phyloP scores from a whole-genome alignment of 2,329 filamentous ascomycete species.

The Fulvia fulva region DNA sequence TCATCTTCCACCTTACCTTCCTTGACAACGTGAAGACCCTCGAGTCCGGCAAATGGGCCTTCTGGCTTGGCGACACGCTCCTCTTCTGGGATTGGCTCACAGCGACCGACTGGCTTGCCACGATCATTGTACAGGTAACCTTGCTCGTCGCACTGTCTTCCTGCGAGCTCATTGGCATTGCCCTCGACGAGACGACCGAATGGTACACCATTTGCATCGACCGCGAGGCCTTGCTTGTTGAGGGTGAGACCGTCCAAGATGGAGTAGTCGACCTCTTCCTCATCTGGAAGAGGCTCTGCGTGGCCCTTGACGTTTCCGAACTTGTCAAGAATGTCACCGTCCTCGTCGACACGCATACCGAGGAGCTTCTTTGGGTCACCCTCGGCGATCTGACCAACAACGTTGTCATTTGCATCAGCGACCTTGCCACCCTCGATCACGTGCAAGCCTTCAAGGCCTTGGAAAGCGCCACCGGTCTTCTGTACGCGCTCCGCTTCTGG shows the following conservation, averaged over 20 bases:
- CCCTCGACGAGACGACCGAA: slow-evolving; percentile 55
- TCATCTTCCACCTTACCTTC: slow-evolving; percentile 71
- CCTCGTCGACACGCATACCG: slow-evolving; percentile 57
- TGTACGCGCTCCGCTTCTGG: slow-evolving; percentile 54
- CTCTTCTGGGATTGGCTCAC: slow-evolving; percentile 55
- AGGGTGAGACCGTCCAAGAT: slow-evolving; percentile 51
- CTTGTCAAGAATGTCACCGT: slow-evolving; percentile 60
- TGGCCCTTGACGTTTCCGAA: slow-evolving; percentile 59
- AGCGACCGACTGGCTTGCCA: slow-evolving; percentile 54
- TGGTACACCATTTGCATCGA: slow-evolving; percentile 50
- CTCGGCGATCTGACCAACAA: slow-evolving; percentile 54
- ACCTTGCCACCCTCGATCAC: slow-evolving; percentile 67
- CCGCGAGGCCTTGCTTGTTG: slow-evolving; percentile 58
- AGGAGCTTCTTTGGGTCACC: slow-evolving; percentile 58
- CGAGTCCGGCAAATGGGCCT: slow-evolving; percentile 65
- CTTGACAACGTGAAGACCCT: slow-evolving; percentile 62
- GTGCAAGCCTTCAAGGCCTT: slow-evolving; percentile 61
- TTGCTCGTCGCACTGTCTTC: slow-evolving; percentile 53
- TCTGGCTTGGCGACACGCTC: slow-evolving; percentile 56
- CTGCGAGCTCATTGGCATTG: slow-evolving; percentile 53
- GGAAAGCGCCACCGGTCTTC: slow-evolving; percentile 62
- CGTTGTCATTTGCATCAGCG: slow-evolving; percentile 73
- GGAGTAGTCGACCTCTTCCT: slow-evolving; percentile 47
- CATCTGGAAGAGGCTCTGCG: slow-evolving; percentile 52
- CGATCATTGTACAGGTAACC: slow-evolving; percentile 55